A percentile compares a stretch with the other conserved stretches of the same genome.
phyloP scores from a whole-genome alignment of 2,329 filamentous ascomycete species.

The Periglandula ipomoeae region DNA sequence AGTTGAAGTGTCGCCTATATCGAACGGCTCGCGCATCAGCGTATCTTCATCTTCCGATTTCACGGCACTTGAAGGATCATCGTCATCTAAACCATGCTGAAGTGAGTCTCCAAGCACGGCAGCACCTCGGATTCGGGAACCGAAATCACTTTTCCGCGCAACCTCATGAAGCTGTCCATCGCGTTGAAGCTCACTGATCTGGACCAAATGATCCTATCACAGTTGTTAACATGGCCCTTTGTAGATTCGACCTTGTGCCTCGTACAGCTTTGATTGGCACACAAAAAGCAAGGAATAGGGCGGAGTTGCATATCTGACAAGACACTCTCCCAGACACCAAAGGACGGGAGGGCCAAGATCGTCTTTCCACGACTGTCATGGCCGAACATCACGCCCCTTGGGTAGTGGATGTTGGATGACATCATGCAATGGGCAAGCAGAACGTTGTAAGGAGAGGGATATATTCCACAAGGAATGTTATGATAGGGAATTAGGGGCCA shows the following conservation, averaged over 20 bases:
- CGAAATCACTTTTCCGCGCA: conserved; percentile 71
- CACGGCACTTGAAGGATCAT: conserved; percentile 15
- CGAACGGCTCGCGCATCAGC: conserved; percentile 24
- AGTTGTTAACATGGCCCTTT: conserved; percentile 6
- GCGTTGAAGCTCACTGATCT: conserved; percentile 64
- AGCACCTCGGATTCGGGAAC: conserved; percentile 68
- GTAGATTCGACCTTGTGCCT: background rate
- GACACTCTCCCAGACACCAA: background rate
- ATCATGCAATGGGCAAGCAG: background rate
- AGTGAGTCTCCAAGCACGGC: conserved; percentile 58
- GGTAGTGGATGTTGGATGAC: background rate
- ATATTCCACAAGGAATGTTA: background rate
- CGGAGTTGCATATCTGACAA: background rate
- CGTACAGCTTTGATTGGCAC: background rate
- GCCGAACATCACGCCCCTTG: no score
- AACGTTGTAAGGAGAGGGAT: background rate
- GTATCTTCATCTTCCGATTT: conserved; percentile 32
- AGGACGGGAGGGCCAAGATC: no score
- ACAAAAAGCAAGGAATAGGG: background rate
- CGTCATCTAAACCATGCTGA: conserved; percentile 26
- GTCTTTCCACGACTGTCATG: no score
- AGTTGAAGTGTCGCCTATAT: conserved; percentile 4
- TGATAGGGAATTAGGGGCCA: background rate
- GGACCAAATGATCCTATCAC: conserved; percentile 62
- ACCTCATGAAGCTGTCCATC: conserved; percentile 67